phyloP scores from a whole-genome alignment of 306 rosid species.

The Abrus pulchellus region DNA sequence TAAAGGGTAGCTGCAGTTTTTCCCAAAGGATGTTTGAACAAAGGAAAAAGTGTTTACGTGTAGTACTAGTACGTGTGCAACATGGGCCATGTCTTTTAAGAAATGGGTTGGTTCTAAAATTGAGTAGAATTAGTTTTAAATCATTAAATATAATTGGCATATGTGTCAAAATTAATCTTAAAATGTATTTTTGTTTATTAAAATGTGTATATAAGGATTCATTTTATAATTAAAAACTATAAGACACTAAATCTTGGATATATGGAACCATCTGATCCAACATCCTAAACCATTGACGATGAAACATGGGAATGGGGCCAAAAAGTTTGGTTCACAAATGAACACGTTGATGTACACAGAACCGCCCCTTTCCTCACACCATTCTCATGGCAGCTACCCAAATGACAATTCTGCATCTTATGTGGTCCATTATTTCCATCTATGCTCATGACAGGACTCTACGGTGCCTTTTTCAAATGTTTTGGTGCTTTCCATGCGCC shows the following conservation, averaged over 20 bases:
- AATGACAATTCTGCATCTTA: neutral
- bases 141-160: too few relatives aligned
- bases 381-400: neutral
- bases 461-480: neutral
- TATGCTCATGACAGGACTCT: neutral
- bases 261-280: slow-evolving; percentile 13
- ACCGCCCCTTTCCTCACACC: slow-evolving; percentile 50
- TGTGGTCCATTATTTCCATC: slow-evolving; percentile 8
- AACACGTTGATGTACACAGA: slow-evolving; percentile 63
- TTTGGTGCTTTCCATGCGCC: neutral
- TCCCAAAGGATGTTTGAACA: slow-evolving; percentile 16
- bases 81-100: neutral
- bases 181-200: too few relatives aligned
- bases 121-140: too few relatives aligned
- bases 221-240: too few relatives aligned
- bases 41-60: neutral
- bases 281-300: slow-evolving; percentile 17
- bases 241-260: neutral
- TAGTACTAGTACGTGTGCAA: slow-evolving; percentile 3
- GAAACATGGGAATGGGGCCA: slow-evolving; percentile 27
- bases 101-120: too few relatives aligned
- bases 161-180: too few relatives aligned
- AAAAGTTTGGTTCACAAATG: slow-evolving; percentile 61
- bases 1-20: neutral
- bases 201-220: too few relatives aligned